phyloP scores from a whole-genome alignment of 345 rosid genomes.

The Salix suchowensis region DNA sequence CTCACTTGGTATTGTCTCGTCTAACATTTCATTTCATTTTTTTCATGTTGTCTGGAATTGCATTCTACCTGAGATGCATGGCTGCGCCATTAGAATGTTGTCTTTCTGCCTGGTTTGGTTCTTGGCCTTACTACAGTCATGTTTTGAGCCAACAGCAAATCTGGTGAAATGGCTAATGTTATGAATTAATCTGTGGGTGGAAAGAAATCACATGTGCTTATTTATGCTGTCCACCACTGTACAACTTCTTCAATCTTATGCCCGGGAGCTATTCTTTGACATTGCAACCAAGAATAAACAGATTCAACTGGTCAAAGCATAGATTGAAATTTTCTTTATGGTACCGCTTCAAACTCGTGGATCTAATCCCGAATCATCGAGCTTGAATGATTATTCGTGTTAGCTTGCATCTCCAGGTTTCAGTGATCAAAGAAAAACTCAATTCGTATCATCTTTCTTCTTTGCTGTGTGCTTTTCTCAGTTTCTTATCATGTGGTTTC shows the following conservation, averaged over 20 bases:
- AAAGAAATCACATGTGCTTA: neutral
- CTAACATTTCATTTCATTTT: neutral
- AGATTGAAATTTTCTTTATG: neutral
- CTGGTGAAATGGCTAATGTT: neutral
- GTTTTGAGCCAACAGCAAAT: neutral
- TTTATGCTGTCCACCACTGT: neutral
- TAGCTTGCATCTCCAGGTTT: neutral
- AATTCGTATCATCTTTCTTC: neutral
- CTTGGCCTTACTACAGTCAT: neutral
- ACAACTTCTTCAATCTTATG: neutral
- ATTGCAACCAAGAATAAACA: neutral
- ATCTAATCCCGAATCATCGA: neutral
- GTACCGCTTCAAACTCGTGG: neutral
- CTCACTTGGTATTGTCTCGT: slow-evolving; percentile 80
- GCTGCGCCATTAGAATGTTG: neutral
- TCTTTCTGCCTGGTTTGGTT: neutral
- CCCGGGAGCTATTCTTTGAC: neutral
- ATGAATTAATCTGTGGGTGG: neutral
- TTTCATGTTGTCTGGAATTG: neutral
- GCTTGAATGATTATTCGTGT: neutral
- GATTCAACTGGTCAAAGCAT: neutral
- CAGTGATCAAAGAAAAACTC: neutral
- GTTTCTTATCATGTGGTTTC: neutral
- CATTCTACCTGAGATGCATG: neutral
- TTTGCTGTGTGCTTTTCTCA: neutral